These are phyloP conservation scores for Murraya koenigii DNA, from an alignment of 345 rosid species.

Conservation along the genomic window DNA sequence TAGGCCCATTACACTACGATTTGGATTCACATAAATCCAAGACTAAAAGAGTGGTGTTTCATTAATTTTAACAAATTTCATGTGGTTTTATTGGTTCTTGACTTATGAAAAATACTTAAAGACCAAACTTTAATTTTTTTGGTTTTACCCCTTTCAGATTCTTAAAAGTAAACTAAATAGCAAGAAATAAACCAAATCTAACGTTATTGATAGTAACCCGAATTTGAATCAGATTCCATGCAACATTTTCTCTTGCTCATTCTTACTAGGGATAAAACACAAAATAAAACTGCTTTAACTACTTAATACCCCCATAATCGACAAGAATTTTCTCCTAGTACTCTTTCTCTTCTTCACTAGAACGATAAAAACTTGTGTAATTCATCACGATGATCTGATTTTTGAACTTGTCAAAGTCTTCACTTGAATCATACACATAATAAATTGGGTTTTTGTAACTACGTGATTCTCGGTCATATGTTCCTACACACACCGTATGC, in stretches of 20 bases:
- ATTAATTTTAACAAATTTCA: no score
- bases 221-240: no score
- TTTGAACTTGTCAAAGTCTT: constrained; percentile 10
- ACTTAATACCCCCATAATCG: background rate
- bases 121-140: no score
- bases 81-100: no score
- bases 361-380: background rate
- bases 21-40: no score
- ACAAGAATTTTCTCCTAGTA: background rate
- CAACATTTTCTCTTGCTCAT: no score
- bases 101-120: no score
- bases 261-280: no score
- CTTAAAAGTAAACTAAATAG: background rate
- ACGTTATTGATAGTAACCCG: background rate
- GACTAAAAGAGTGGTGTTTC: no score
- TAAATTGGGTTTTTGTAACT: no score
- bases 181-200: background rate
- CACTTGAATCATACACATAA: constrained; percentile 7
- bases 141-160: background rate
- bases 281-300: no score
- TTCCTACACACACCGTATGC: constrained; percentile 2
- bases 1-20: no score
- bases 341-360: background rate
- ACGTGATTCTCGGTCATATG: background rate
- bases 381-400: constrained; percentile 7